Conservation (phyloP, 768 basidiomycete genomes). For the Rhizopogon vesiculosus region DNA sequence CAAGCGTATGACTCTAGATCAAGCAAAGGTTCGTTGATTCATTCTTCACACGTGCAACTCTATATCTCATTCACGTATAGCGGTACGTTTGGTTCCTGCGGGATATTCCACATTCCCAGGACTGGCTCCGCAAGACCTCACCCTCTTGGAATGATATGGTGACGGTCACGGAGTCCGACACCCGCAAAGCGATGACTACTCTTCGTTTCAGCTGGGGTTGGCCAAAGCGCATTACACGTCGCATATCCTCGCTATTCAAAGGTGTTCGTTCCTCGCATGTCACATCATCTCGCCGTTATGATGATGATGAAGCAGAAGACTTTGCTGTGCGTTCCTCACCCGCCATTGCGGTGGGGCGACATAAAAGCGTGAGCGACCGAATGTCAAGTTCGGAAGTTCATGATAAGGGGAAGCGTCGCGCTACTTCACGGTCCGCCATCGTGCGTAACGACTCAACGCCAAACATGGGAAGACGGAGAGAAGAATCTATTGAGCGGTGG, state of each 20-base stretch:
- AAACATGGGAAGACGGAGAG: slow-evolving; percentile 18
- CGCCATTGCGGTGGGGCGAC: slow-evolving; percentile 14
- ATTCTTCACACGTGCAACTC: background rate
- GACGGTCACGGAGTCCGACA: slow-evolving; percentile 71
- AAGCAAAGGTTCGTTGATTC: slow-evolving; percentile 67
- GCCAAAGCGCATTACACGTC: slow-evolving; percentile 35
- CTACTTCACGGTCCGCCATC: slow-evolving; percentile 12
- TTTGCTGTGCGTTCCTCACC: slow-evolving; percentile 30
- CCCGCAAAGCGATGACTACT: slow-evolving; percentile 64
- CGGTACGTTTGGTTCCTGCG: slow-evolving; percentile 60
- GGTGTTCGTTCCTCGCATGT: slow-evolving; percentile 29
- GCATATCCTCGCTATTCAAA: slow-evolving; percentile 49
- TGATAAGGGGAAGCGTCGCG: slow-evolving; percentile 26
- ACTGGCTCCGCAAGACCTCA: slow-evolving; percentile 67
- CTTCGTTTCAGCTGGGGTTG: slow-evolving; percentile 62
- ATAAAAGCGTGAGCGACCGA: slow-evolving; percentile 19
- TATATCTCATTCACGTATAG: slow-evolving; percentile 30
- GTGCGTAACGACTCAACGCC: slow-evolving; percentile 17
- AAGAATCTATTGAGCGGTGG: slow-evolving; percentile 30
- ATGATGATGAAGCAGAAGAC: slow-evolving; percentile 16
- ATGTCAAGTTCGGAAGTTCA: slow-evolving; percentile 9
- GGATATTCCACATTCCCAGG: slow-evolving; percentile 59
- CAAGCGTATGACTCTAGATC: slow-evolving; percentile 70
- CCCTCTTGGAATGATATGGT: slow-evolving; percentile 45
- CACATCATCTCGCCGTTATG: slow-evolving; percentile 9